These are phyloP conservation scores for Fusarium odoratissimum DNA, from an alignment of 2,329 filamentous ascomycete species.

Conservation along the genomic window DNA sequence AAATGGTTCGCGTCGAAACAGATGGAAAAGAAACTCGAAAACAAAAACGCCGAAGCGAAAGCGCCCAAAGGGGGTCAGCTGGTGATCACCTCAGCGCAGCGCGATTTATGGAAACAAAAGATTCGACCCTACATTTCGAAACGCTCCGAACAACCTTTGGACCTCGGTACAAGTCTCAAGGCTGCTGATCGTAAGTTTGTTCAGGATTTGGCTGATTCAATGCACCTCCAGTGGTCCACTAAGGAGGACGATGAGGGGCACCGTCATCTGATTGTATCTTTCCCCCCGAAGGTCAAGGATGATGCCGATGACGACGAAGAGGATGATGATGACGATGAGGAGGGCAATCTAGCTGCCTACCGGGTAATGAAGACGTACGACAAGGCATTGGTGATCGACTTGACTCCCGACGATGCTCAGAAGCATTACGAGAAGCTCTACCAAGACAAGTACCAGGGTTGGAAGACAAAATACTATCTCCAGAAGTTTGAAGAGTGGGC, in stretches of 20 bases:
- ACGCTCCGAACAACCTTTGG: slow-evolving; percentile 71
- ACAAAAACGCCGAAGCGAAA: slow-evolving; percentile 68
- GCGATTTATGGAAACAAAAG: slow-evolving; percentile 80
- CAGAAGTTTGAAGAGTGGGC: slow-evolving; percentile 91
- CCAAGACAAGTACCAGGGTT: slow-evolving; percentile 86
- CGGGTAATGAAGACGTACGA: slow-evolving; percentile 92
- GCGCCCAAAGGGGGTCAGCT: slow-evolving; percentile 68
- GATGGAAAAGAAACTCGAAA: slow-evolving; percentile 70
- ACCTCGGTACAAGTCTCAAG: slow-evolving; percentile 78
- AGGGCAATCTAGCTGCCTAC: slow-evolving; percentile 85
- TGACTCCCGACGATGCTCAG: slow-evolving; percentile 82
- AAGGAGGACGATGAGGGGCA: slow-evolving; percentile 67
- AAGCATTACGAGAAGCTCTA: slow-evolving; percentile 85
- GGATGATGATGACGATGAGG: slow-evolving; percentile 72
- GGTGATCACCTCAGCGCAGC: slow-evolving; percentile 82
- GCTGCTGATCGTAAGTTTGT: slow-evolving; percentile 94
- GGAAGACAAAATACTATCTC: slow-evolving; percentile 95
- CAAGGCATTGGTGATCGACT: slow-evolving; percentile 85
- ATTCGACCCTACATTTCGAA: slow-evolving; percentile 86
- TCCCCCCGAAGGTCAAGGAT: slow-evolving; percentile 54
- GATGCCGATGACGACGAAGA: slow-evolving; percentile 61
- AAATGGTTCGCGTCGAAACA: slow-evolving; percentile 93
- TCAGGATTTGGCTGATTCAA: slow-evolving; percentile 79
- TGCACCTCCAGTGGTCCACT: slow-evolving; percentile 68
- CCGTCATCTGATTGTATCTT: slow-evolving; percentile 63